A percentile compares a stretch with the other conserved stretches of the same genome.
Conservation (phyloP, 1,284 basidiomycete species). For the Kwoniella shivajii region DNA sequence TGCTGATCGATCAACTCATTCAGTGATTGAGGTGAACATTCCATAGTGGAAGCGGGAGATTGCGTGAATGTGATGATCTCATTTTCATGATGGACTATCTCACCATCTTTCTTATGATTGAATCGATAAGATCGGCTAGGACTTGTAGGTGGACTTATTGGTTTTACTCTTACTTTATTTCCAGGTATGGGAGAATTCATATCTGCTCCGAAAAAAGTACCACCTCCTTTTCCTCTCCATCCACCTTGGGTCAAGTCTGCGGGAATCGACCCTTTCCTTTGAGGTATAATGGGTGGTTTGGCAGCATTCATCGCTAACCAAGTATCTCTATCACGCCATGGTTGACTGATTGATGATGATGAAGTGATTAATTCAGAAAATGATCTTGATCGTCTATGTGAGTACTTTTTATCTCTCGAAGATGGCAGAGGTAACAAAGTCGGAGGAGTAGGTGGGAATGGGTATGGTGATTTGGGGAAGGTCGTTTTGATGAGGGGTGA, state of each 20-base stretch:
- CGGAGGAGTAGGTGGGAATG: not conserved
- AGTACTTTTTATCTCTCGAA: not conserved
- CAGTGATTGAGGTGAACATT: no score
- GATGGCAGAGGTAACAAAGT: not conserved
- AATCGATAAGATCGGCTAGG: not conserved
- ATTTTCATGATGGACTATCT: no score
- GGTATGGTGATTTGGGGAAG: constrained; percentile 1
- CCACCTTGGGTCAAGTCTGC: constrained; percentile 7
- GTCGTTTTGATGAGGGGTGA: not conserved
- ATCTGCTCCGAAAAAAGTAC: constrained; percentile 19
- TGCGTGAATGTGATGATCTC: no score
- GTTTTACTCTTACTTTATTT: not conserved
- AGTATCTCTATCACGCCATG: constrained; percentile 40
- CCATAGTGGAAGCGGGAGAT: not conserved
- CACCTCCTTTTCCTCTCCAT: constrained; percentile 13
- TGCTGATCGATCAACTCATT: not conserved
- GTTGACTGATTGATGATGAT: constrained; percentile 27
- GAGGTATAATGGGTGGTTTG: not conserved
- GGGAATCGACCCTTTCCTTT: not conserved
- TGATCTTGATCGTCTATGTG: constrained; percentile 28
- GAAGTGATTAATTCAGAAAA: constrained; percentile 18
- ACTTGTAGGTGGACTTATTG: constrained; percentile 1
- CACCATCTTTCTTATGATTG: no score
- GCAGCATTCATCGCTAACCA: constrained; percentile 36
- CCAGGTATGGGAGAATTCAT: constrained; percentile 5